Conservation (phyloP, 805 yeast species). For the Schizosaccharomyces japonicus region DNA sequence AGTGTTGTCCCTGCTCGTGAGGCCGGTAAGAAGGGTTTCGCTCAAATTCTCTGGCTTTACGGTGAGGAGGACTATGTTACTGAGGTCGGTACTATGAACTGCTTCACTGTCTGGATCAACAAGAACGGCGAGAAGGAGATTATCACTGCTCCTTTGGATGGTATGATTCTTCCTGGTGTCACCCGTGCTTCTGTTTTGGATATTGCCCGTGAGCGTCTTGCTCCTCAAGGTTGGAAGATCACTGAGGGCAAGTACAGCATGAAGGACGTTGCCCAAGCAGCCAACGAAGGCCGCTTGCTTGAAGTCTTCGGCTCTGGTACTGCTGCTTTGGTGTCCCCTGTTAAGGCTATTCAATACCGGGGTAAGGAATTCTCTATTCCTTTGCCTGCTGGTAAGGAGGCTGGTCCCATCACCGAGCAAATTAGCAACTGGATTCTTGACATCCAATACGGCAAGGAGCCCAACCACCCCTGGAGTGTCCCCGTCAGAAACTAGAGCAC, state of each 20-base stretch:
- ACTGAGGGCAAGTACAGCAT: constrained; percentile 69
- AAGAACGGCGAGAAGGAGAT: constrained; percentile 65
- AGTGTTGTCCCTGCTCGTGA: constrained; percentile 73
- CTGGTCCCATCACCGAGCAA: constrained; percentile 53
- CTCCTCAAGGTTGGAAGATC: constrained; percentile 55
- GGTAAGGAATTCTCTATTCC: constrained; percentile 59
- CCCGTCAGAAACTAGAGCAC: background rate
- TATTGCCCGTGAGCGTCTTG: constrained; percentile 53
- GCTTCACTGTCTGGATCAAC: constrained; percentile 53
- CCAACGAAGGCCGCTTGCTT: constrained; percentile 56
- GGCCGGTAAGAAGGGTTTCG: constrained; percentile 80
- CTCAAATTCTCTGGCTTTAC: constrained; percentile 89
- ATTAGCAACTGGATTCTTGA: constrained; percentile 69
- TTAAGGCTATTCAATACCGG: constrained; percentile 61
- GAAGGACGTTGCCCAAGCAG: constrained; percentile 51
- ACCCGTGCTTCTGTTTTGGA: constrained; percentile 72
- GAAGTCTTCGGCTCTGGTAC: constrained; percentile 97
- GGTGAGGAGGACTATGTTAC: constrained; percentile 73
- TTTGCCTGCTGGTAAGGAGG: constrained; percentile 50
- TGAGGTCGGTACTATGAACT: constrained; percentile 96
- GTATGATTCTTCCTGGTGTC: constrained; percentile 90
- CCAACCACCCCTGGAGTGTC: constrained; percentile 23
- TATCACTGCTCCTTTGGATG: constrained; percentile 90
- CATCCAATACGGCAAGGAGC: constrained; percentile 70
- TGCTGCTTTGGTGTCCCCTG: constrained; percentile 90